phyloP scores from a whole-genome alignment of 108 stramenopile genomes.

The Conticribra guillardii region DNA sequence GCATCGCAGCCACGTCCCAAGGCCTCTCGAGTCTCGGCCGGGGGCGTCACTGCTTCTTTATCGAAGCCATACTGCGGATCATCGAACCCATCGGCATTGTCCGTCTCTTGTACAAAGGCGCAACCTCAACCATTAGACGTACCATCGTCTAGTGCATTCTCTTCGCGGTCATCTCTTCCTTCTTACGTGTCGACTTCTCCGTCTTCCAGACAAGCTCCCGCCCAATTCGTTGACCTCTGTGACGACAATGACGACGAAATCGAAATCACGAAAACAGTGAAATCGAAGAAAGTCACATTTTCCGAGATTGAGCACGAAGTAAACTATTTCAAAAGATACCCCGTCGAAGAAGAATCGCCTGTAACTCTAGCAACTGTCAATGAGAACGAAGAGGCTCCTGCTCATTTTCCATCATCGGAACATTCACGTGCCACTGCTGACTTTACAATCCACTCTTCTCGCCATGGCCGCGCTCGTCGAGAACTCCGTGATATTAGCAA shows the following conservation, averaged over 20 bases:
- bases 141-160: not conserved
- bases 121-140: too few species aligned
- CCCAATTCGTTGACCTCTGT: slow-evolving; percentile 4
- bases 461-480: slow-evolving; percentile 59
- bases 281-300: slow-evolving; percentile 13
- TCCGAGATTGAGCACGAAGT: slow-evolving; percentile 24
- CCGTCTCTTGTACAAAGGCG: too few species aligned
- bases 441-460: slow-evolving; percentile 59
- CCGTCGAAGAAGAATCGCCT: slow-evolving; percentile 3
- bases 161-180: not conserved
- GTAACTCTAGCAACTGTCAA: not conserved
- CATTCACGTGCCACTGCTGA: slow-evolving; percentile 35
- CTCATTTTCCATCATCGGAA: slow-evolving; percentile 1
- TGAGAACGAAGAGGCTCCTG: too few species aligned
- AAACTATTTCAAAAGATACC: slow-evolving; percentile 8
- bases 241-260: slow-evolving; percentile 14
- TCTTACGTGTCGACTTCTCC: not conserved
- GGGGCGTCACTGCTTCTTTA: too few species aligned
- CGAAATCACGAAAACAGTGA: not conserved
- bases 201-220: not conserved
- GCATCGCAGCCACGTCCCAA: not conserved
- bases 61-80: too few species aligned
- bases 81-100: too few species aligned
- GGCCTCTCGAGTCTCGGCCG: not conserved
- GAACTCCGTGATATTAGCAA: slow-evolving; percentile 64